These are phyloP conservation scores for Starmera quercuum DNA, from an alignment of 805 yeast species.

Conservation along the genomic window DNA sequence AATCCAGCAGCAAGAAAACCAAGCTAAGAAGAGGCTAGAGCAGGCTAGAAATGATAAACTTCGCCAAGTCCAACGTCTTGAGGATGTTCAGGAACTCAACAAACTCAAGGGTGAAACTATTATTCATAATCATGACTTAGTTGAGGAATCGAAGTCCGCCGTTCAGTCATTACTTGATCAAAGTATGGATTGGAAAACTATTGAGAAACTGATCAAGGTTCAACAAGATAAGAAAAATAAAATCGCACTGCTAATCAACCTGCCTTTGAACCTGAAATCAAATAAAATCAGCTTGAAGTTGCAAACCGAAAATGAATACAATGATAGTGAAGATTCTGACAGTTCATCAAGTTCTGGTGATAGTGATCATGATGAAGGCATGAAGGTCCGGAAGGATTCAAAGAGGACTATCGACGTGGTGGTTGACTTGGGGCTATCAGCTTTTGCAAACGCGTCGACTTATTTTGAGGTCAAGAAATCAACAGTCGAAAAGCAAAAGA, in stretches of 20 bases:
- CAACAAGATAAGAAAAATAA: conserved; percentile 63
- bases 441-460: conserved; percentile 81
- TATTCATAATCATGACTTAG: conserved; percentile 57
- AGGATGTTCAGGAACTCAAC: conserved; percentile 54
- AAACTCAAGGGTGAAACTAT: conserved; percentile 67
- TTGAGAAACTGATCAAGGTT: conserved; percentile 62
- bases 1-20: conserved; percentile 68
- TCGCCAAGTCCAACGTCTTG: conserved; percentile 58
- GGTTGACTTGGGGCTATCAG: conserved; percentile 64
- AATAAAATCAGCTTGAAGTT: conserved; percentile 56
- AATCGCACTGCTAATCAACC: conserved; percentile 52
- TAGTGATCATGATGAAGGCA: conserved; percentile 13
- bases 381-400: conserved; percentile 7
- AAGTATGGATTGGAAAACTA: conserved; percentile 91
- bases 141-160: conserved; percentile 63
- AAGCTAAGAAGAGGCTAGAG: conserved; percentile 66
- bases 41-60: conserved; percentile 69
- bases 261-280: conserved; percentile 64
- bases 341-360: conserved; percentile 8
- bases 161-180: conserved; percentile 65
- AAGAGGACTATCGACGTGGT: conserved; percentile 37
- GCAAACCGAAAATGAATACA: conserved; percentile 35
- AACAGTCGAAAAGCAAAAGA: conserved; percentile 71
- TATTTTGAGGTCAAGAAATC: conserved; percentile 72
- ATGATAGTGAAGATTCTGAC: conserved; percentile 20